Evolutionary conservation across 257 asterid genomes (phyloP).

Genomic region (Solanum rostratum): DNA sequence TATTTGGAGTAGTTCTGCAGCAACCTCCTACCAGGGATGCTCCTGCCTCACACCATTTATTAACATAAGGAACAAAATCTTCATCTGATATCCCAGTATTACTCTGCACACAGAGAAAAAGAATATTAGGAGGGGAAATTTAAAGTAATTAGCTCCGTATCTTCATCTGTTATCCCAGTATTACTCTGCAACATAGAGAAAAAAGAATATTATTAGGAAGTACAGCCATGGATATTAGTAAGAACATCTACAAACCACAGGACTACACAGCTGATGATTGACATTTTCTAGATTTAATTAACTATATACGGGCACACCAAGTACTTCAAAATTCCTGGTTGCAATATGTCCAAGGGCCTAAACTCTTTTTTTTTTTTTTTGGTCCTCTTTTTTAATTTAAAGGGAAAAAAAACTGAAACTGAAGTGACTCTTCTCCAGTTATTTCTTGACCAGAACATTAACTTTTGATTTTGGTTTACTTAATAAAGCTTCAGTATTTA

Average conservation of each 20-base stretch:
- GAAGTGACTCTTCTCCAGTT: background rate
- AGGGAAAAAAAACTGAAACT: background rate
- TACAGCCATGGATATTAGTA: background rate
- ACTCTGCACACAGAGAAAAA: constrained; percentile 35
- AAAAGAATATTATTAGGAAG: background rate
- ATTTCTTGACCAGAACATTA: background rate
- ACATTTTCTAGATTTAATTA: background rate
- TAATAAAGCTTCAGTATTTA: background rate
- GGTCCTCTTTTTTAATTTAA: background rate
- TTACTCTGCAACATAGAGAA: constrained; percentile 42
- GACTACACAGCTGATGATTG: background rate
- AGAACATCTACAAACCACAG: background rate
- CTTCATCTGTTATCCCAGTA: constrained; percentile 52
- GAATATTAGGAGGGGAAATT: background rate
- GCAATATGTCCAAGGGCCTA: background rate
- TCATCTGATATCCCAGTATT: constrained; percentile 62
- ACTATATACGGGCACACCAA: background rate
- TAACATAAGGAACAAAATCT: constrained; percentile 61
- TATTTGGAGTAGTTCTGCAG: constrained; percentile 79
- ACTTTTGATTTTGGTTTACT: background rate
- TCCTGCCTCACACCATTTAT: constrained; percentile 79
- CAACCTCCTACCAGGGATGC: constrained; percentile 91
- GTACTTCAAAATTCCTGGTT: background rate
- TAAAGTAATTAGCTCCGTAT: background rate
- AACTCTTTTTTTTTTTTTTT: background rate